phyloP scores from a whole-genome alignment of 2,329 filamentous ascomycete genomes.

The Alternaria novae-zelandiae region DNA sequence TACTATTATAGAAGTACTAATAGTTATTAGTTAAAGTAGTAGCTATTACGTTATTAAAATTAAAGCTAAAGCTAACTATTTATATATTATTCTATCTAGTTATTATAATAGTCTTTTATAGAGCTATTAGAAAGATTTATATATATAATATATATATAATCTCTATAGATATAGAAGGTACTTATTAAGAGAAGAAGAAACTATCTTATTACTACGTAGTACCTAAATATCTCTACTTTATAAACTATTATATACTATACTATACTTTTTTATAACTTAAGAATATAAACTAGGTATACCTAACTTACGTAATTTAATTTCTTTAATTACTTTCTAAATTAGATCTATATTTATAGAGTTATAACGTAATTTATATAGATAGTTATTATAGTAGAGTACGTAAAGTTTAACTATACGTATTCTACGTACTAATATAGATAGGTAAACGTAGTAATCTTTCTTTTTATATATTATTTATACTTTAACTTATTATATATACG shows the following conservation, averaged over 20 bases:
- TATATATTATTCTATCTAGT: neutral
- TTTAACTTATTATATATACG: neutral
- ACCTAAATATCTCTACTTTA: neutral
- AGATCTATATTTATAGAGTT: neutral
- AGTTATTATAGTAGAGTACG: neutral
- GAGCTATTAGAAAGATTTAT: neutral
- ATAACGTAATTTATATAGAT: neutral
- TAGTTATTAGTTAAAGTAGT: neutral
- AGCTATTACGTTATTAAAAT: neutral
- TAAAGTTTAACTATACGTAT: neutral
- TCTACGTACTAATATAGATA: neutral
- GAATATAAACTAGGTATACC: neutral
- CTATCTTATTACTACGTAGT: neutral
- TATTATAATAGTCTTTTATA: neutral
- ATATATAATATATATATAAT: neutral
- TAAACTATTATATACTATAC: neutral
- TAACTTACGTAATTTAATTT: neutral
- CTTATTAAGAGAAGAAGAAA: neutral
- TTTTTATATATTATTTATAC: neutral
- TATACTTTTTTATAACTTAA: neutral
- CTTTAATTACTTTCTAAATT: neutral
- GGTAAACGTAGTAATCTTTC: neutral
- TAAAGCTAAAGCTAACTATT: constrained; percentile 3
- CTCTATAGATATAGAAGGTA: neutral
- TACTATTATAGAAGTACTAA: constrained; percentile 8